Percentiles rank a stretch among this genome's conserved stretches.
phyloP scores from a whole-genome alignment of 352 stramenopile species.

The Phytopythium aichiense region DNA sequence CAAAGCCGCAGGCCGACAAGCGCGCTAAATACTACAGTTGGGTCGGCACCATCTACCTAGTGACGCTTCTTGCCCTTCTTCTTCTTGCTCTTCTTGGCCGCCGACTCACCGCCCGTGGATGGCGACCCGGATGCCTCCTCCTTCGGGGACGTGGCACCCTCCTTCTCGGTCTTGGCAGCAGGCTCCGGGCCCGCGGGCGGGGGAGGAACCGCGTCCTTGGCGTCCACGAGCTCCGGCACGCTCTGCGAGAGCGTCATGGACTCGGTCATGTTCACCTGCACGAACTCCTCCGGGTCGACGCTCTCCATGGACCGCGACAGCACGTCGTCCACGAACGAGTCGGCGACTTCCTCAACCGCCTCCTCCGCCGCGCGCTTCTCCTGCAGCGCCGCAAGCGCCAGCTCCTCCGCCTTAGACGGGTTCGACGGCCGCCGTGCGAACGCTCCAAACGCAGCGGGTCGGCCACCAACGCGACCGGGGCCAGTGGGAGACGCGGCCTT shows the following conservation, averaged over 20 bases:
- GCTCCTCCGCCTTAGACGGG: constrained; percentile 14
- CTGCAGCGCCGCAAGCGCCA: constrained; percentile 16
- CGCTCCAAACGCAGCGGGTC: constrained; percentile 5
- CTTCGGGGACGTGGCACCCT: constrained; percentile 20
- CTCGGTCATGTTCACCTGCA: constrained; percentile 60
- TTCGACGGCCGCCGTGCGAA: constrained; percentile 5
- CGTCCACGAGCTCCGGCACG: constrained; percentile 23
- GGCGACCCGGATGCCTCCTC: constrained; percentile 14
- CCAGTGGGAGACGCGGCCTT: constrained; percentile 3
- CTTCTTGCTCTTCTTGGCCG: constrained; percentile 60
- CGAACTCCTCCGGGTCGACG: constrained; percentile 59
- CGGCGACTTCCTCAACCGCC: constrained; percentile 30
- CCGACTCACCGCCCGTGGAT: constrained; percentile 12
- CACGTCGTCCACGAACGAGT: constrained; percentile 36
- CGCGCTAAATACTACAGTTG: constrained; percentile 10
- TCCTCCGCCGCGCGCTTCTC: constrained; percentile 28
- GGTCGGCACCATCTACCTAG: constrained; percentile 9
- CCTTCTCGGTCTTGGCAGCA: constrained; percentile 16
- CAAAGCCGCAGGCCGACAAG: neutral
- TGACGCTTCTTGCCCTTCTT: constrained; percentile 53
- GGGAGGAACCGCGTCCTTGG: constrained; percentile 13
- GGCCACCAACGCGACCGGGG: constrained; percentile 1
- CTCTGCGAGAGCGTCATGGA: constrained; percentile 29
- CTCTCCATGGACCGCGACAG: constrained; percentile 44
- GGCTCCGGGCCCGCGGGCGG: constrained; percentile 10